Base-by-base conservation (phyloP, 2,329 filamentous ascomycete species). In the Pseudocercospora pini-densiflorae region DNA sequence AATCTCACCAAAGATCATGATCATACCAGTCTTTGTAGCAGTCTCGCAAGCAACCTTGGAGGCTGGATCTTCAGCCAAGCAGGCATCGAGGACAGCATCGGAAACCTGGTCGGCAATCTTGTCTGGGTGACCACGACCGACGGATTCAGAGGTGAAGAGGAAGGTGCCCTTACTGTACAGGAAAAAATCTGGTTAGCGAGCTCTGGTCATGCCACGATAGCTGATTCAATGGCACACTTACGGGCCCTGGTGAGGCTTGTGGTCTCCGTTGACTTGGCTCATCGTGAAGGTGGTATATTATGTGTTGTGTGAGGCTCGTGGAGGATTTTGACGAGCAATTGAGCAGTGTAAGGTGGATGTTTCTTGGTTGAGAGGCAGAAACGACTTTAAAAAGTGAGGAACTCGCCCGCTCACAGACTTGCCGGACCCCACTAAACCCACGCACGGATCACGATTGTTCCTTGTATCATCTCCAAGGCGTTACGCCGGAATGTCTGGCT, bases 31-130 rank as follows among this genome's bases (percentile, higher is more conserved):
- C 92, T 99, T 99, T 86, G 95, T 97, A 78, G 95, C 95, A 74
- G 94, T 97, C 88, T 99, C 95, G 84, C 95, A 99, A 81, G 95
- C 95, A 76, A 98, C 88, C 85, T 98, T 99, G 87, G 95, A 98
- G 79, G 97, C 89, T 73, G 94, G 94, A 82, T 99, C 95, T 83
- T 95, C 91, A 71, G 87, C 86, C 79, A 99, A 87, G 86, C 95
- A 98, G 85, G 95, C 95, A 87, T 99, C 95, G 86, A 99, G 94
- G 78, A 99, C 89, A 77, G 95, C 94, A 86, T 99, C 95, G 71
- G 94, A 98, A 79, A 98, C 92, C 87, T 99, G 95, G 82, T 99
- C 95, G 82, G 72, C 73, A 63, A 75, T 76, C 68, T 73, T 79
- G 74, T 77, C 76, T 51, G 78, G 77, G 72, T 77, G 75, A 62